Conservation (phyloP, 257 asterid genomes). For the Gentiana straminea region DNA sequence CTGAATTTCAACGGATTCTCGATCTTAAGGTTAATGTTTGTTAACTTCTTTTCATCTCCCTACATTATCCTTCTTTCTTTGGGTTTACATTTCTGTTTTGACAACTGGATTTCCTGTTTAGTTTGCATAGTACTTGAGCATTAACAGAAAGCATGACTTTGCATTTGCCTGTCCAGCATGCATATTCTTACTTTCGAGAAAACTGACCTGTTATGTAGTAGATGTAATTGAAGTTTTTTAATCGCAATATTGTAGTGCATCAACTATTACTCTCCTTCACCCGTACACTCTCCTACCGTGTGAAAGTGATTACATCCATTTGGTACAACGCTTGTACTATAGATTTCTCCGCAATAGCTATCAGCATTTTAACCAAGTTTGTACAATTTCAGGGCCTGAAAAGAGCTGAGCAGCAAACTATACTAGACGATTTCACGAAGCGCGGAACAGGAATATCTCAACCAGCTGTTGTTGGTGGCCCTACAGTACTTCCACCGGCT, state of each 20-base stretch:
- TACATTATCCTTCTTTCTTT: slow-evolving; percentile 1
- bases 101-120: neutral
- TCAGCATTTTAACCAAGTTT: neutral
- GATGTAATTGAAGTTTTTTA: too few species aligned
- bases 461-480: slow-evolving; percentile 23
- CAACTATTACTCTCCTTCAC: too few species aligned
- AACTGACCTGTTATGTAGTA: too few species aligned
- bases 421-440: slow-evolving; percentile 83
- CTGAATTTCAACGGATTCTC: slow-evolving; percentile 90
- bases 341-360: too few species aligned
- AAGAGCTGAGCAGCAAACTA: slow-evolving; percentile 84
- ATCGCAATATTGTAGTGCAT: too few species aligned
- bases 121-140: neutral
- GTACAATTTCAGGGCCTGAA: slow-evolving; percentile 60
- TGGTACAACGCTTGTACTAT: too few species aligned
- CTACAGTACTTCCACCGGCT: slow-evolving; percentile 32
- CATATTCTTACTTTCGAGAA: too few species aligned
- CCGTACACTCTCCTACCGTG: too few species aligned
- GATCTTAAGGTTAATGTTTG: slow-evolving; percentile 70
- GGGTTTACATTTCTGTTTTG: neutral
- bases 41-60: slow-evolving; percentile 2
- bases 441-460: slow-evolving; percentile 74
- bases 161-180: too few species aligned
- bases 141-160: too few species aligned
- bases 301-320: too few species aligned